phyloP scores from a whole-genome alignment of 805 yeast species.

The Clavispora carvajalis region DNA sequence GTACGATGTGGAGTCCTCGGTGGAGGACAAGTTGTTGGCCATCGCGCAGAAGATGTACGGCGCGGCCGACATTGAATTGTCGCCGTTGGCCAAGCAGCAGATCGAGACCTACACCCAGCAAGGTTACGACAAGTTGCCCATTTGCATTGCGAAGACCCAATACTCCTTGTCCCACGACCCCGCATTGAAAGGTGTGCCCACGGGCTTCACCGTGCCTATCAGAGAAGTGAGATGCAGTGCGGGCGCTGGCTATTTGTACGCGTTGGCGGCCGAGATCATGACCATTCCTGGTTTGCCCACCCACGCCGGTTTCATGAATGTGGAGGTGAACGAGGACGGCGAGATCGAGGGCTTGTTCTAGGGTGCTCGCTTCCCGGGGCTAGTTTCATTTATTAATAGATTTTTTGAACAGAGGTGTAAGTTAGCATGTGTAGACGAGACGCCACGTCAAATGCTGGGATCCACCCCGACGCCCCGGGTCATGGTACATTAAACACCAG shows the following conservation, averaged over 20 bases:
- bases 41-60: constrained; percentile 93
- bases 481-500: too few species aligned
- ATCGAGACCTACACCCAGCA: constrained; percentile 77
- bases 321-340: constrained; percentile 85
- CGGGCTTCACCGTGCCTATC: constrained; percentile 89
- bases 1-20: constrained; percentile 65
- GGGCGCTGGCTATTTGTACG: constrained; percentile 96
- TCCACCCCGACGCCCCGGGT: too few species aligned
- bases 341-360: constrained; percentile 90
- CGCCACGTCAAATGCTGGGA: too few species aligned
- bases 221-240: constrained; percentile 90
- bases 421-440: not conserved
- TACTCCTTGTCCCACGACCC: constrained; percentile 95
- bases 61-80: constrained; percentile 76
- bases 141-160: constrained; percentile 97
- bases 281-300: constrained; percentile 97
- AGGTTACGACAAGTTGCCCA: constrained; percentile 87
- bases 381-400: not conserved
- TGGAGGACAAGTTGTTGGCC: constrained; percentile 71
- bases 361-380: too few species aligned
- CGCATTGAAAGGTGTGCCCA: constrained; percentile 87
- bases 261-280: constrained; percentile 94
- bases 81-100: constrained; percentile 75
- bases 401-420: not conserved
- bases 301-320: constrained; percentile 94